phyloP scores from a whole-genome alignment of 2,329 filamentous ascomycete species.

The Alternaria viburni region DNA sequence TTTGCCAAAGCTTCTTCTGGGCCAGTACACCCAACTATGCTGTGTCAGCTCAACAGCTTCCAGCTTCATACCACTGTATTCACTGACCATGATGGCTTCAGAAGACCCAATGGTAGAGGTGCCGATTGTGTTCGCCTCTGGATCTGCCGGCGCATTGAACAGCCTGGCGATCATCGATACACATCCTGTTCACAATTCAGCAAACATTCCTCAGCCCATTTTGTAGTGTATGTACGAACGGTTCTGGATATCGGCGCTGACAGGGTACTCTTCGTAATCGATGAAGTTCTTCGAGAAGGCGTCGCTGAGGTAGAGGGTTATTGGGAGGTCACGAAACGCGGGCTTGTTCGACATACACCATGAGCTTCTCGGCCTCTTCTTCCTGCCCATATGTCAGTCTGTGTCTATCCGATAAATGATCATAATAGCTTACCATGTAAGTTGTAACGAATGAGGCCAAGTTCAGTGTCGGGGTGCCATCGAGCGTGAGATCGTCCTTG shows the following conservation, averaged over 20 bases:
- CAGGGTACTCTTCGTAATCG: constrained; percentile 58
- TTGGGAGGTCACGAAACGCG: neutral
- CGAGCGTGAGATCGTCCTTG: constrained; percentile 83
- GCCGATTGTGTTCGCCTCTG: constrained; percentile 72
- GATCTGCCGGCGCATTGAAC: constrained; percentile 75
- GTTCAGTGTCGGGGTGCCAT: constrained; percentile 69
- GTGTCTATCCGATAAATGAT: constrained; percentile 34
- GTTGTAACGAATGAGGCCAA: constrained; percentile 94
- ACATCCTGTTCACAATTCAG: constrained; percentile 27
- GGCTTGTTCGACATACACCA: constrained; percentile 65
- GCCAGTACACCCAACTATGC: constrained; percentile 73
- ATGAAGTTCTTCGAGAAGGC: constrained; percentile 91
- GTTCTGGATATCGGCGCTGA: constrained; percentile 71
- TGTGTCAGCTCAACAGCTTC: neutral
- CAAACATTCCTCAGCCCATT: constrained; percentile 63
- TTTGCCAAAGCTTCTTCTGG: constrained; percentile 96
- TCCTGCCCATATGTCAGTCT: constrained; percentile 61
- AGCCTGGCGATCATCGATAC: constrained; percentile 71
- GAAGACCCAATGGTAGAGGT: constrained; percentile 90
- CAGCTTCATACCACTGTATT: neutral
- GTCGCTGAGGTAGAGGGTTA: constrained; percentile 55
- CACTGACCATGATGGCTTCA: constrained; percentile 68
- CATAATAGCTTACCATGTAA: constrained; percentile 72
- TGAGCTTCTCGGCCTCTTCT: constrained; percentile 94
- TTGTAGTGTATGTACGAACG: constrained; percentile 78